These are phyloP conservation scores for Phaeophleospora eucalypticola DNA, from an alignment of 2,329 filamentous ascomycete species.

Conservation along the genomic window DNA sequence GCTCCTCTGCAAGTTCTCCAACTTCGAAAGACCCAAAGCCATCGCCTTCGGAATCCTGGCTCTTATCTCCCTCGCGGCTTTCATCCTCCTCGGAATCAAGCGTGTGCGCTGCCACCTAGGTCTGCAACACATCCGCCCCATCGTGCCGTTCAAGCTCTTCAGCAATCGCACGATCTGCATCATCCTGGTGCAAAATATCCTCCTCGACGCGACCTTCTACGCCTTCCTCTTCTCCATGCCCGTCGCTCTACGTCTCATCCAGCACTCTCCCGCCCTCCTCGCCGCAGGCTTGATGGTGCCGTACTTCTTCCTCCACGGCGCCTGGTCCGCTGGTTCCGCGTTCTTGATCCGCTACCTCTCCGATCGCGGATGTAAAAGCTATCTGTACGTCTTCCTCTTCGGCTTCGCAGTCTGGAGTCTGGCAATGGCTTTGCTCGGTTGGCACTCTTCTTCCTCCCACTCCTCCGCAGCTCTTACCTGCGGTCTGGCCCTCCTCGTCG, in stretches of 20 bases:
- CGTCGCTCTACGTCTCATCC: constrained; percentile 17
- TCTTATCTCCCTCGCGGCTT: constrained; percentile 5
- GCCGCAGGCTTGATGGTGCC: constrained; percentile 15
- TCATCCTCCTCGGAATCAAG: constrained; percentile 14
- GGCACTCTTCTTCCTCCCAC: background rate
- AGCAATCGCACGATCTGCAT: constrained; percentile 19
- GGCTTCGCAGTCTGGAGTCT: constrained; percentile 20
- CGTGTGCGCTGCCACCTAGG: too few relatives aligned
- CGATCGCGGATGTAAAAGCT: constrained; percentile 10
- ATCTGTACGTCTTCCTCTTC: constrained; percentile 16
- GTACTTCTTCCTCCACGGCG: constrained; percentile 20
- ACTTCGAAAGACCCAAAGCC: constrained; percentile 3
- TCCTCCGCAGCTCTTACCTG: background rate
- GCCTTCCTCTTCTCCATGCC: constrained; percentile 23
- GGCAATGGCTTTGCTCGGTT: constrained; percentile 13
- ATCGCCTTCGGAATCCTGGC: constrained; percentile 13
- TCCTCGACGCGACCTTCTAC: constrained; percentile 23
- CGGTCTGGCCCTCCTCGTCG: too few relatives aligned
- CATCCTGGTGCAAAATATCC: constrained; percentile 20
- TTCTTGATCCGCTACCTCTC: constrained; percentile 11
- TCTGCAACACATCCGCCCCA: constrained; percentile 16
- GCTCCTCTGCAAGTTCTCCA: constrained; percentile 12
- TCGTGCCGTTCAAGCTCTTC: constrained; percentile 24
- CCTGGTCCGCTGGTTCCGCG: constrained; percentile 18
- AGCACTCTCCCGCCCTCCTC: constrained; percentile 9